A percentile compares a stretch with the other conserved stretches of the same genome.
These are phyloP conservation scores for Colletotrichum sp. DNA, from an alignment of 2,329 filamentous ascomycete species.

Conservation along the genomic window DNA sequence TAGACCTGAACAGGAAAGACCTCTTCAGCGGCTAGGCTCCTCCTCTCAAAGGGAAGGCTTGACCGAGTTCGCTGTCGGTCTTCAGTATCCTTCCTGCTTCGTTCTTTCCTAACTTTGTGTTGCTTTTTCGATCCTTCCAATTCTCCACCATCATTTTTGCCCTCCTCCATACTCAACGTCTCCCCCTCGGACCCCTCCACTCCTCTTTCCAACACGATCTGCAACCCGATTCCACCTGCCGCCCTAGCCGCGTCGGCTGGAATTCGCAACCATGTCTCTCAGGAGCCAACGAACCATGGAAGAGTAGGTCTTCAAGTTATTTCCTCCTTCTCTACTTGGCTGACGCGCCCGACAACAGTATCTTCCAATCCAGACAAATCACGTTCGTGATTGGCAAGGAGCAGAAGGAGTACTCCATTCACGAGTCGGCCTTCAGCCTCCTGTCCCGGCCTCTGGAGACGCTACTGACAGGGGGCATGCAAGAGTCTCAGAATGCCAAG, in stretches of 20 bases:
- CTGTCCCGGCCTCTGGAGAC: background rate
- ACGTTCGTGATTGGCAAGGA: background rate
- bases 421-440: background rate
- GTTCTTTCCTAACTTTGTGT: background rate
- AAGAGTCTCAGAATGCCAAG: background rate
- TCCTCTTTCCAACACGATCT: background rate
- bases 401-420: background rate
- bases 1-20: too few species aligned
- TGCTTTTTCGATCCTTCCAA: background rate
- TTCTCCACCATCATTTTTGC: background rate
- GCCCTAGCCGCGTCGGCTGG: background rate
- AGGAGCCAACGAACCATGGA: background rate
- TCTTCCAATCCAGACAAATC: background rate
- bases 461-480: background rate
- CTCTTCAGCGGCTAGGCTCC: background rate
- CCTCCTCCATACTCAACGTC: background rate
- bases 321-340: rapidly evolving
- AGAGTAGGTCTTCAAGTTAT: background rate
- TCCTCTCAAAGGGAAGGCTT: background rate
- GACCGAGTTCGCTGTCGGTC: rapidly evolving
- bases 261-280: background rate
- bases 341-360: background rate
- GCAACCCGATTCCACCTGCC: background rate
- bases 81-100: background rate
- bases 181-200: too few species aligned